These are phyloP conservation scores for Miamiensis avidus DNA, from an alignment of 169 alveolate genomes.

Conservation along the genomic window DNA sequence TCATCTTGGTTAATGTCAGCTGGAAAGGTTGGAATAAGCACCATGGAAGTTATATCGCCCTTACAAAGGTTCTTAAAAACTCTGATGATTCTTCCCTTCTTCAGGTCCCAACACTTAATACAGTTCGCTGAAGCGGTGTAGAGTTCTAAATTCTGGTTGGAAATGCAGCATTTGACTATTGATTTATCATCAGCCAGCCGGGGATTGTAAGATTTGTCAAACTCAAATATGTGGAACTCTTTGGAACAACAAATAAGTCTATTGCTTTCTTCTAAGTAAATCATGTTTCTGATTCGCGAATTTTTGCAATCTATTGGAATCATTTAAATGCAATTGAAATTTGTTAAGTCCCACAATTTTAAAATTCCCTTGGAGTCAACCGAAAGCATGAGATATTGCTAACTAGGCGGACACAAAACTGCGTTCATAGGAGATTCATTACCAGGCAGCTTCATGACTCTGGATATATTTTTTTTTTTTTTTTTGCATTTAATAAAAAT, in stretches of 20 bases:
- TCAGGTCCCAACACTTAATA: slow-evolving; percentile 11
- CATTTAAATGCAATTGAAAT: background rate
- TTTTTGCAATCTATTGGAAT: background rate
- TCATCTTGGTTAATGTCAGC: too few species aligned
- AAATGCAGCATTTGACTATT: background rate
- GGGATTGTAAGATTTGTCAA: slow-evolving; percentile 12
- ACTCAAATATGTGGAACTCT: background rate
- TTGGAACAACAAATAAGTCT: slow-evolving; percentile 3
- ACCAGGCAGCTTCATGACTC: background rate
- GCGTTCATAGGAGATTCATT: slow-evolving; percentile 7
- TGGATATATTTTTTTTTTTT: too few species aligned
- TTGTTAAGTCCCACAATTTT: slow-evolving; percentile 3
- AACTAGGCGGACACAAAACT: background rate
- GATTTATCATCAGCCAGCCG: slow-evolving; percentile 10
- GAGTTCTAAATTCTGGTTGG: background rate
- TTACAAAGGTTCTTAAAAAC: background rate
- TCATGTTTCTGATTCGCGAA: background rate
- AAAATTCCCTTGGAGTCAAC: slow-evolving; percentile 4
- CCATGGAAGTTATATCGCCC: slow-evolving; percentile 3
- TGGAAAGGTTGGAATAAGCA: background rate
- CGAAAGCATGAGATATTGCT: background rate
- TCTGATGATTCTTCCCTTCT: slow-evolving; percentile 9
- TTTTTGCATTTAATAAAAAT: background rate
- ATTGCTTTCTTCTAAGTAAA: background rate
- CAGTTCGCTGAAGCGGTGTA: slow-evolving; percentile 2